Conservation (phyloP, 2,329 filamentous ascomycete species). For the Penicillium frequentans region DNA sequence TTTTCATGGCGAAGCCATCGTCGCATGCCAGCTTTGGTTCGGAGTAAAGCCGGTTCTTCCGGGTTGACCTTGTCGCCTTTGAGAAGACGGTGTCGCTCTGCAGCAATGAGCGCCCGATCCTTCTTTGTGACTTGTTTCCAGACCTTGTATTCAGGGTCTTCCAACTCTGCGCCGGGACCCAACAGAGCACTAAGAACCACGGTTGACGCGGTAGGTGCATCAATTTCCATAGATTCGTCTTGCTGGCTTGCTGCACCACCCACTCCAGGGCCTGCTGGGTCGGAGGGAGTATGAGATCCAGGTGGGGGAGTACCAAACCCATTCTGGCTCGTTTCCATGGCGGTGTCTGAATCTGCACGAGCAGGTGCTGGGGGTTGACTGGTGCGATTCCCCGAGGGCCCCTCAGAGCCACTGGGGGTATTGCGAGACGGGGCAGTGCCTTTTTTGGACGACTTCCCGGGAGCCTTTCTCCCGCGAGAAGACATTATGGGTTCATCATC, state of each 20-base stretch:
- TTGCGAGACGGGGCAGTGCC: constrained; percentile 65
- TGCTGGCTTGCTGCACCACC: constrained; percentile 69
- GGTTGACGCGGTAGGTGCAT: constrained; percentile 66
- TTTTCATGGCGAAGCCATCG: constrained; percentile 79
- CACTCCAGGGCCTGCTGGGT: constrained; percentile 65
- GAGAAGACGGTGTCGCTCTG: constrained; percentile 83
- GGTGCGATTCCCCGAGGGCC: constrained; percentile 62
- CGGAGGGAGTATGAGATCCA: constrained; percentile 74
- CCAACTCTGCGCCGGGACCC: constrained; percentile 75
- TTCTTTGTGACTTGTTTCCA: constrained; percentile 99
- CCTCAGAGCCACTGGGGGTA: constrained; percentile 73
- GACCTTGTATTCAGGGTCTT: constrained; percentile 88
- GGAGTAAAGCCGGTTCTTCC: constrained; percentile 83
- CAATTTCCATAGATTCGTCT: constrained; percentile 82
- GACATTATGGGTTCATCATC: constrained; percentile 99
- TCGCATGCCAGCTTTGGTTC: constrained; percentile 85
- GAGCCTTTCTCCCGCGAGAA: constrained; percentile 85
- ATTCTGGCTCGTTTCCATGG: constrained; percentile 73
- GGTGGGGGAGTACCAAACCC: constrained; percentile 81
- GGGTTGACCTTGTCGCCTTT: constrained; percentile 78
- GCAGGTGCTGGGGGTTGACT: constrained; percentile 51
- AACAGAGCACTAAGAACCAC: constrained; percentile 67
- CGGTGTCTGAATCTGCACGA: constrained; percentile 70
- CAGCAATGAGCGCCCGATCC: constrained; percentile 81
- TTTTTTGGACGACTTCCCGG: constrained; percentile 69